Percentiles rank a stretch among this genome's conserved stretches.
Evolutionary conservation across 495 filamentous ascomycete species (phyloP).

Genomic region (Talaromyces trachyspermus): DNA sequence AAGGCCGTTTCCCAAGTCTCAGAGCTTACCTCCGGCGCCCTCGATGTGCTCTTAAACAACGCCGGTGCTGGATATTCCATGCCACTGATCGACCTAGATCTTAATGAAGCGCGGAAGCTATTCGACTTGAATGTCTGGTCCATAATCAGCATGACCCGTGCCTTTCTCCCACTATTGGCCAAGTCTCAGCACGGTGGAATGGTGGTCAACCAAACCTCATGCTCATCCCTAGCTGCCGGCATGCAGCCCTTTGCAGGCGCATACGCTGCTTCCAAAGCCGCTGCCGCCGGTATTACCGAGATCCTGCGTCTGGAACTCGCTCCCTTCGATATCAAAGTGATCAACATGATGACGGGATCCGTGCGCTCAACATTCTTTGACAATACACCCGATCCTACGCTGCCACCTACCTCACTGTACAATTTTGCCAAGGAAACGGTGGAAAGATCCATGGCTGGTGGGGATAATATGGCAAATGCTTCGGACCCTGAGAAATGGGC

Average conservation of each 20-base stretch:
- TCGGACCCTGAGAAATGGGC: slow-evolving; percentile 21
- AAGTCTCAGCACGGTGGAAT: slow-evolving; percentile 18
- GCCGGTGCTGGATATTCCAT: slow-evolving; percentile 25
- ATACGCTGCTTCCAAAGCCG: slow-evolving; percentile 24
- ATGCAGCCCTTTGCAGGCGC: slow-evolving; percentile 15
- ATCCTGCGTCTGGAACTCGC: slow-evolving; percentile 25
- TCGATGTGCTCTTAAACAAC: slow-evolving; percentile 38
- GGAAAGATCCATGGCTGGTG: background rate
- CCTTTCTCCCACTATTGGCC: slow-evolving; percentile 35
- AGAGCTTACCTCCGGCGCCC: slow-evolving; percentile 12
- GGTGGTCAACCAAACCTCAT: slow-evolving; percentile 22
- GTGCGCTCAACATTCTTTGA: slow-evolving; percentile 14
- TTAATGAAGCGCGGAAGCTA: slow-evolving; percentile 25
- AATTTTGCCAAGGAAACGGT: slow-evolving; percentile 14
- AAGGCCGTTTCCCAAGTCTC: slow-evolving; percentile 4
- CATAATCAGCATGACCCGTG: slow-evolving; percentile 26
- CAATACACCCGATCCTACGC: slow-evolving; percentile 9
- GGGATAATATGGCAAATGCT: slow-evolving; percentile 11
- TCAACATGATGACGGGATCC: slow-evolving; percentile 18
- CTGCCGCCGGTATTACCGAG: slow-evolving; percentile 16
- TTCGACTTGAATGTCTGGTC: slow-evolving; percentile 40
- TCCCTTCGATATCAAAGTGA: slow-evolving; percentile 23
- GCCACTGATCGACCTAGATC: slow-evolving; percentile 27
- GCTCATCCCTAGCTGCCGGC: slow-evolving; percentile 9
- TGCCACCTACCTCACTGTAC: slow-evolving; percentile 16